Conservation (phyloP, 805 yeast genomes). For the Cyberlindnera nakhonratchasimensis region DNA sequence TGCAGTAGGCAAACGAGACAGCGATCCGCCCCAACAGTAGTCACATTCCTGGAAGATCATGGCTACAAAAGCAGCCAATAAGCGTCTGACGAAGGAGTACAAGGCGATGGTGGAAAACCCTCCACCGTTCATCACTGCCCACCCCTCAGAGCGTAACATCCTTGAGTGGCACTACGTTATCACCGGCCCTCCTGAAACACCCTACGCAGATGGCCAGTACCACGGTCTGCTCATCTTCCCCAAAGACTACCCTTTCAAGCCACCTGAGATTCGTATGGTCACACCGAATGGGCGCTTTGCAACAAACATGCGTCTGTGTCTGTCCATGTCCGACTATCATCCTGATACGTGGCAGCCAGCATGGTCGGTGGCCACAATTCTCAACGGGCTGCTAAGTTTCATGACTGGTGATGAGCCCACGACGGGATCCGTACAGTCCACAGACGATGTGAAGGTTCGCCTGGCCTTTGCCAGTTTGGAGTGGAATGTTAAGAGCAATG, state of each 20-base stretch:
- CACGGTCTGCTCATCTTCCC: conserved; percentile 88
- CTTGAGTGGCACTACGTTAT: conserved; percentile 92
- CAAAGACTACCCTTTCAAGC: conserved; percentile 83
- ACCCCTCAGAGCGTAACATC: conserved; percentile 83
- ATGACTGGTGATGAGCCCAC: conserved; percentile 88
- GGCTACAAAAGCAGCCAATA: conserved; percentile 45
- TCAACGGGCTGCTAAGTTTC: conserved; percentile 83
- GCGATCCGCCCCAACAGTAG: neutral
- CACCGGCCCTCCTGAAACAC: conserved; percentile 89
- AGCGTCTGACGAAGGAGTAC: conserved; percentile 71
- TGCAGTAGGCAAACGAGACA: too few species aligned
- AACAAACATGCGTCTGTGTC: conserved; percentile 75
- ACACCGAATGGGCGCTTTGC: conserved; percentile 90
- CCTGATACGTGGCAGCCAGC: conserved; percentile 97
- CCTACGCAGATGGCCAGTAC: conserved; percentile 81
- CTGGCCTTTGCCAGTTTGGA: conserved; percentile 57
- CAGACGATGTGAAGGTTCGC: conserved; percentile 50
- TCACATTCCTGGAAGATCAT: too few species aligned
- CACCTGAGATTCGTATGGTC: conserved; percentile 84
- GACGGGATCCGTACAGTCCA: conserved; percentile 74
- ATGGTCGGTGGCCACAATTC: conserved; percentile 88
- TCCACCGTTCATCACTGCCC: conserved; percentile 79
- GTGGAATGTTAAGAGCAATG: conserved; percentile 57
- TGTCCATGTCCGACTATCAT: conserved; percentile 92
- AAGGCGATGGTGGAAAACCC: conserved; percentile 74